phyloP scores from a whole-genome alignment of 2,329 filamentous ascomycete species.

The Hymenoscyphus salicellus region DNA sequence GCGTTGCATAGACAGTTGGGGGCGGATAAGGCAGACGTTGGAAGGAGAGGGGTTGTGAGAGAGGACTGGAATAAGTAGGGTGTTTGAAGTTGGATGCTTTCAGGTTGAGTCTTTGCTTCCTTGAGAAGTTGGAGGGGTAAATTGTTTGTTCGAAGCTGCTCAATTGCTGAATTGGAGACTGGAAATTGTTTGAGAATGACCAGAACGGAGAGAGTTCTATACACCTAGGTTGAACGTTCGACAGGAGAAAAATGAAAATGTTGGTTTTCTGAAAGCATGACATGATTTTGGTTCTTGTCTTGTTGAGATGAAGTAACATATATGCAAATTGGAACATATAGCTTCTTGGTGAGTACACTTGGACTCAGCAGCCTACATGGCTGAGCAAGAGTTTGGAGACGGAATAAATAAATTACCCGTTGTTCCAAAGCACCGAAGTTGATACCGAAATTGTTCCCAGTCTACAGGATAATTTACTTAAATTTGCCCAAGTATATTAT shows the following conservation, averaged over 20 bases:
- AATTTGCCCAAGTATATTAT: too few species aligned
- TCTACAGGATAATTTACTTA: too few species aligned
- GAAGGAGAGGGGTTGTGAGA: not conserved
- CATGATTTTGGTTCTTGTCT: too few species aligned
- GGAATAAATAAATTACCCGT: too few species aligned
- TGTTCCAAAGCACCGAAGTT: too few species aligned
- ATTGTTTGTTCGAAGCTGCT: not conserved
- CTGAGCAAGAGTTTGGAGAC: too few species aligned
- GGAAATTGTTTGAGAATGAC: not conserved
- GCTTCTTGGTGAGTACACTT: too few species aligned
- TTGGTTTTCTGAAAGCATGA: too few species aligned
- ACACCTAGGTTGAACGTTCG: not conserved
- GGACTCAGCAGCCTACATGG: too few species aligned
- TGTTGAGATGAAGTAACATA: too few species aligned
- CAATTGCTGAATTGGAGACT: not conserved
- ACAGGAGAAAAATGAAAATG: not conserved
- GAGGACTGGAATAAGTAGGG: not conserved
- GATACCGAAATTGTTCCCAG: too few species aligned
- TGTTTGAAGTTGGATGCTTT: not conserved
- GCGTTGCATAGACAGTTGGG: slow-evolving; percentile 27
- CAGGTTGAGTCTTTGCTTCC: not conserved
- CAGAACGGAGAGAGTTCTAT: not conserved
- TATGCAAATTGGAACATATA: too few species aligned
- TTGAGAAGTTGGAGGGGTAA: not conserved
- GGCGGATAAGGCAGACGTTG: slow-evolving; percentile 15